These are phyloP conservation scores for Pugionium cornutum DNA, from an alignment of 345 rosid species.

Conservation along the genomic window DNA sequence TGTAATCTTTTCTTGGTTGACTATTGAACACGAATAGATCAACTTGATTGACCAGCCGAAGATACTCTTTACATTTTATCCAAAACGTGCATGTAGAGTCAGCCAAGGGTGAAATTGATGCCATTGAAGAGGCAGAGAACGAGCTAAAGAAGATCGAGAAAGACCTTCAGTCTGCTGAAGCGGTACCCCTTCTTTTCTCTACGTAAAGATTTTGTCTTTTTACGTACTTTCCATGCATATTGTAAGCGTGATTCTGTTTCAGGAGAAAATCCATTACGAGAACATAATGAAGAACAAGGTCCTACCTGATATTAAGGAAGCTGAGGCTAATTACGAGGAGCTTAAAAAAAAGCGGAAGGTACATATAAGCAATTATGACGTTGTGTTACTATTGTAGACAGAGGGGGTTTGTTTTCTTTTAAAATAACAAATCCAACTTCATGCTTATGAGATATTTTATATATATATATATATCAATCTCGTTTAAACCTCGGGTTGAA, in stretches of 20 bases:
- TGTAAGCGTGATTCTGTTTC: constrained; percentile 38
- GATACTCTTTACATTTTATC: constrained; percentile 5
- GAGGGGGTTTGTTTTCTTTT: not conserved
- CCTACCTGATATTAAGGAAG: constrained; percentile 60
- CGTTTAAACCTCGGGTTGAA: constrained; percentile 10
- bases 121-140: constrained; percentile 73
- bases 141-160: constrained; percentile 72
- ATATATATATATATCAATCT: not conserved
- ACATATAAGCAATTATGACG: constrained; percentile 8
- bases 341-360: constrained; percentile 69
- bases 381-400: not conserved
- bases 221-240: constrained; percentile 28
- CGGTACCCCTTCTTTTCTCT: constrained; percentile 40
- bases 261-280: constrained; percentile 83
- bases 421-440: not conserved
- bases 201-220: constrained; percentile 17
- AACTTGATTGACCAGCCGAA: constrained; percentile 23
- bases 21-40: constrained; percentile 4
- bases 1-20: constrained; percentile 17
- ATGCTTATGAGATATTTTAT: too few relatives aligned
- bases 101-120: constrained; percentile 68
- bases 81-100: constrained; percentile 51
- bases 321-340: constrained; percentile 57
- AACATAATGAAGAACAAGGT: constrained; percentile 73
- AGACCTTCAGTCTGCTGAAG: constrained; percentile 57